Conservation (phyloP, 139 green algal species). For the Desmodesmus armatus region DNA sequence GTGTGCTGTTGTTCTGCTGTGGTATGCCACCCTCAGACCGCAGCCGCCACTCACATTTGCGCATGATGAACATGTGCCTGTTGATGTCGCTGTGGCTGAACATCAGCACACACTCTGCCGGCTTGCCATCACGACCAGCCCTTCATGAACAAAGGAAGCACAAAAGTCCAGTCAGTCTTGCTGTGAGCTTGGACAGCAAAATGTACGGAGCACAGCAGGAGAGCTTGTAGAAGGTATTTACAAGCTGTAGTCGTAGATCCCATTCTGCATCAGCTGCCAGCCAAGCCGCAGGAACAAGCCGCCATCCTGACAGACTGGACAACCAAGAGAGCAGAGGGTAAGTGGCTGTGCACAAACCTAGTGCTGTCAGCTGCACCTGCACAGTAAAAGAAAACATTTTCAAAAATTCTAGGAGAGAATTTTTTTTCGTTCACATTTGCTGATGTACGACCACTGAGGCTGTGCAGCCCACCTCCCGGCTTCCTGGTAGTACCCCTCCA, state of each 20-base stretch:
- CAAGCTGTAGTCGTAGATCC: background rate
- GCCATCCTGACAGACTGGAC: background rate
- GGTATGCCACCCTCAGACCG: too few species aligned
- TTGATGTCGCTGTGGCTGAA: conserved; percentile 64
- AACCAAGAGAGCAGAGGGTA: too few species aligned
- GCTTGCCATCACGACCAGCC: conserved; percentile 83
- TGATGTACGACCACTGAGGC: too few species aligned
- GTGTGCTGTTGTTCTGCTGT: background rate
- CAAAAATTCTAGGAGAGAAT: background rate
- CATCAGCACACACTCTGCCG: conserved; percentile 82
- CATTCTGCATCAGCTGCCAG: background rate
- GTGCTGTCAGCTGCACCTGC: background rate
- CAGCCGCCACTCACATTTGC: conserved; percentile 33
- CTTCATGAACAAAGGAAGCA: conserved; percentile 58
- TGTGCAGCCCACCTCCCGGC: conserved; percentile 58
- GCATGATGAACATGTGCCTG: conserved; percentile 58
- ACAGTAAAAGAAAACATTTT: background rate
- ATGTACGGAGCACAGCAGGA: background rate
- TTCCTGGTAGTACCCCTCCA: conserved; percentile 85
- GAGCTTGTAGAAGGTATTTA: background rate
- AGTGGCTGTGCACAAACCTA: background rate
- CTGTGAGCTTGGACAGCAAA: background rate
- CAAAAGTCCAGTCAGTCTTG: background rate
- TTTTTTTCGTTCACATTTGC: too few species aligned
- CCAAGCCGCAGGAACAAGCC: background rate